Conservation (phyloP, 2,329 filamentous ascomycete species). For the Pezicula neosporulosa region DNA sequence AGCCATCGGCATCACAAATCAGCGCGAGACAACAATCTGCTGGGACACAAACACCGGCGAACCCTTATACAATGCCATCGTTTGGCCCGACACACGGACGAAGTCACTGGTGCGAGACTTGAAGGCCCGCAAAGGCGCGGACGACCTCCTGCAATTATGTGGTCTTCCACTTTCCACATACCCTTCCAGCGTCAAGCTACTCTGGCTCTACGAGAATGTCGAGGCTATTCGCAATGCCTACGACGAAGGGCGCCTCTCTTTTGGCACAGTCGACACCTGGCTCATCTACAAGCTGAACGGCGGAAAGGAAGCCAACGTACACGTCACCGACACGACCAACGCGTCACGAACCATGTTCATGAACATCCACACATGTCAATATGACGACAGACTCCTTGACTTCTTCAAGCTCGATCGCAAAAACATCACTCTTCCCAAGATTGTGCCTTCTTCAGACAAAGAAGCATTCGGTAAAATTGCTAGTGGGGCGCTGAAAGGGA, state of each 20-base stretch:
- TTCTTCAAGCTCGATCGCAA: conserved; percentile 71
- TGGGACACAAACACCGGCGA: conserved; percentile 78
- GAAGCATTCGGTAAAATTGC: conserved; percentile 65
- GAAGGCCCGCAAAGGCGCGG: conserved; percentile 62
- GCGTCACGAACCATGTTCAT: conserved; percentile 88
- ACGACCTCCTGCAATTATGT: conserved; percentile 64
- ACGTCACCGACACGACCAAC: conserved; percentile 78
- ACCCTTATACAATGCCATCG: conserved; percentile 76
- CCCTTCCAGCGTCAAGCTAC: conserved; percentile 72
- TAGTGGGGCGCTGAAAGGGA: conserved; percentile 59
- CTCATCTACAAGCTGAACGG: conserved; percentile 77
- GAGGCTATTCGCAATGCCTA: conserved; percentile 66
- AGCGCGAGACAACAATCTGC: conserved; percentile 77
- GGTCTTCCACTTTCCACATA: conserved; percentile 81
- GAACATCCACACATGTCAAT: conserved; percentile 72
- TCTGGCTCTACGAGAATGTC: conserved; percentile 72
- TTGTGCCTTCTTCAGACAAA: conserved; percentile 69
- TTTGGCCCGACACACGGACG: conserved; percentile 82
- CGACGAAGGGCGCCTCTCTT: conserved; percentile 67
- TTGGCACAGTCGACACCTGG: conserved; percentile 82
- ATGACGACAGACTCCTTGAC: conserved; percentile 67
- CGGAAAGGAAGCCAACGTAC: conserved; percentile 58
- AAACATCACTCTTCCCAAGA: conserved; percentile 72
- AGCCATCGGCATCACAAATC: conserved; percentile 77
- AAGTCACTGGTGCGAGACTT: conserved; percentile 69